Conservation (phyloP, 176 grass and related monocot genomes). For the Aegilops bicornis region DNA sequence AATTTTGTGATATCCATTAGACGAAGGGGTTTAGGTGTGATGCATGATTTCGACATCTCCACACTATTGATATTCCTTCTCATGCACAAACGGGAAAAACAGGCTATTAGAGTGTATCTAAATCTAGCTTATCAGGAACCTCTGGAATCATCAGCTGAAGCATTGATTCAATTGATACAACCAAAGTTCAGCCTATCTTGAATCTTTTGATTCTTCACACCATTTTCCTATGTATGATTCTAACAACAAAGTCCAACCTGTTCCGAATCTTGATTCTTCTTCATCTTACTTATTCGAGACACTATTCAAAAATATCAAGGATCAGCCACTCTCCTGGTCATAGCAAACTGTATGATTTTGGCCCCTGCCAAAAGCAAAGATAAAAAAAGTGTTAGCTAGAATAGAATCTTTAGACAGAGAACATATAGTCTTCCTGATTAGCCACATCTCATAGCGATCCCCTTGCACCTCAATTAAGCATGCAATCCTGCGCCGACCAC, state of each 20-base stretch:
- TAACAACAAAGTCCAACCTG: too few species aligned
- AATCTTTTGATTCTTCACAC: too few species aligned
- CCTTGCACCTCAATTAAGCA: neutral
- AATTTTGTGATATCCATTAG: neutral
- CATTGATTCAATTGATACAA: too few species aligned
- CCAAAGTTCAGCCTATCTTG: too few species aligned
- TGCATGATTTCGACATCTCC: too few species aligned
- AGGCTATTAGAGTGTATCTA: neutral
- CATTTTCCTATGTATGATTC: too few species aligned
- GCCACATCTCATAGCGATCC: neutral
- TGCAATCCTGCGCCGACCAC: neutral
- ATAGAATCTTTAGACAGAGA: neutral
- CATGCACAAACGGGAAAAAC: neutral
- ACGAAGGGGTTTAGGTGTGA: neutral
- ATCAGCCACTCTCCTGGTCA: neutral
- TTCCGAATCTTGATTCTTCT: too few species aligned
- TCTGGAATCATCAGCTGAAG: neutral
- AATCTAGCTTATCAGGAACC: neutral
- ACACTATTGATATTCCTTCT: neutral
- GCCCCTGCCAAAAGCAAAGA: conserved; percentile 24
- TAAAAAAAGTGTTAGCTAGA: neutral
- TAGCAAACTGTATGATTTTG: neutral
- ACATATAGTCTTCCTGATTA: neutral
- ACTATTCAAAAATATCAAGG: neutral
- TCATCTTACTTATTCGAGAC: neutral